Base-by-base conservation (phyloP, 805 yeast genomes). In the Candida namnaoensis region DNA sequence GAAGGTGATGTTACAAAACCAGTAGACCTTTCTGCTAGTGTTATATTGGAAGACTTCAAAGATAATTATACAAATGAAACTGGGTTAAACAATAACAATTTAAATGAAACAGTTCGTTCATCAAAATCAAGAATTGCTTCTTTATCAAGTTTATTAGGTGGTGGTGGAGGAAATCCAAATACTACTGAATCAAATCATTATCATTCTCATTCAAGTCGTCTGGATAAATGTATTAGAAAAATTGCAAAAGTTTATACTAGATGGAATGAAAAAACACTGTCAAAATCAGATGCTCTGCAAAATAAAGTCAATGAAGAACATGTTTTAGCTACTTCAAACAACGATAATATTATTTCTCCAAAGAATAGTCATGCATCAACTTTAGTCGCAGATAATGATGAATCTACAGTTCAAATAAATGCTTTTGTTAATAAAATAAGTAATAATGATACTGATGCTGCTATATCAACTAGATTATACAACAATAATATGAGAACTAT, bases 91-190 rank as follows among this genome's bases (percentile, higher is more conserved):
- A 32, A n/a, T 25, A 19, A n/a, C 25, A 5, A 24, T 8, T 19
- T 5, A 26, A 11, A 5, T 13, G 12, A 35, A n/a, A 46, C 48
- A 12, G 12, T 40, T 7, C 43, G 48, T 11, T 43, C 47, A 6
- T 39, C 47, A 19, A 51, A 41, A 34, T 48, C 53, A 3, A 47
- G 50, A 38, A 45, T 42, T 14, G 41, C 47, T 5, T 49, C 54
- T 15, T 39, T 44, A 10, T 44, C 52, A 5, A 49, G 36, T 19
- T 32, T 32, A 9, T 37, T 38, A 26, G 36, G 38, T 24, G 40
- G 34, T 30, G 33, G 13, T 26, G 7, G 7, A 26, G 23, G 26
- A n/a, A 13, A 37, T 23, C n/a, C 12, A 19, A 15, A 35, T 6
- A 19, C 26, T 19, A 23, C 27, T 23, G 28, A 9, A 33, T 33